Conservation (phyloP, 2,329 filamentous ascomycete genomes). For the Penicillium verrucosum region DNA sequence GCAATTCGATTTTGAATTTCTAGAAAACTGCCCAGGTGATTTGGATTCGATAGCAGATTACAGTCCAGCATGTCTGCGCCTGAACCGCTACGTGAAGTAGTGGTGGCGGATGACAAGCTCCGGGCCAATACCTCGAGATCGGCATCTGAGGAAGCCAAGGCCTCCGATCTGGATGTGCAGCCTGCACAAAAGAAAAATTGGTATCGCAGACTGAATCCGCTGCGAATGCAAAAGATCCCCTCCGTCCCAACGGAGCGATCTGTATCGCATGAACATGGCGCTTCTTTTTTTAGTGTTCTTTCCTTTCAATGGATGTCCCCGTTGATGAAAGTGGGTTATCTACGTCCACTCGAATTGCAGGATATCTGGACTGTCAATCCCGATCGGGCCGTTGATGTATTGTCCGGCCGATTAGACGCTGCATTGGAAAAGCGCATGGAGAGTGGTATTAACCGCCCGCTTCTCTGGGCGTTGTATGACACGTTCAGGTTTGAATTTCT, state of each 20-base stretch:
- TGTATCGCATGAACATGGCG: conserved; percentile 67
- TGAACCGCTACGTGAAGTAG: conserved; percentile 17
- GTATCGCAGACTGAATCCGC: conserved; percentile 43
- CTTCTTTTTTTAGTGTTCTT: conserved; percentile 69
- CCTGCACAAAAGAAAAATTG: conserved; percentile 27
- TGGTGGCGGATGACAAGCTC: conserved; percentile 18
- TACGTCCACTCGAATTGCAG: conserved; percentile 73
- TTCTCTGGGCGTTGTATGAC: conserved; percentile 80
- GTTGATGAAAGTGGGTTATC: conserved; percentile 82
- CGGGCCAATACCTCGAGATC: conserved; percentile 12
- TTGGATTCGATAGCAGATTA: background rate
- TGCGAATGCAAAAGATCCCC: conserved; percentile 50
- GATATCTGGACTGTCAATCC: conserved; percentile 92
- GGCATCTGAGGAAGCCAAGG: conserved; percentile 16
- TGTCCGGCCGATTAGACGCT: conserved; percentile 64
- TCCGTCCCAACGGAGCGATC: conserved; percentile 54
- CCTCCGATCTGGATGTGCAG: conserved; percentile 4
- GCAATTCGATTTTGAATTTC: background rate
- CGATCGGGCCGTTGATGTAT: conserved; percentile 65
- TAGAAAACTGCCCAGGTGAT: background rate
- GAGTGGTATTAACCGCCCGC: conserved; percentile 66
- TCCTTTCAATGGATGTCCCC: conserved; percentile 90
- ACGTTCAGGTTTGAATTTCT: conserved; percentile 82
- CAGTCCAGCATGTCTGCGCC: conserved; percentile 12
- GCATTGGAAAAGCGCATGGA: conserved; percentile 68